phyloP scores from a whole-genome alignment of 306 rosid species.

The Aeschynomene evenia region DNA sequence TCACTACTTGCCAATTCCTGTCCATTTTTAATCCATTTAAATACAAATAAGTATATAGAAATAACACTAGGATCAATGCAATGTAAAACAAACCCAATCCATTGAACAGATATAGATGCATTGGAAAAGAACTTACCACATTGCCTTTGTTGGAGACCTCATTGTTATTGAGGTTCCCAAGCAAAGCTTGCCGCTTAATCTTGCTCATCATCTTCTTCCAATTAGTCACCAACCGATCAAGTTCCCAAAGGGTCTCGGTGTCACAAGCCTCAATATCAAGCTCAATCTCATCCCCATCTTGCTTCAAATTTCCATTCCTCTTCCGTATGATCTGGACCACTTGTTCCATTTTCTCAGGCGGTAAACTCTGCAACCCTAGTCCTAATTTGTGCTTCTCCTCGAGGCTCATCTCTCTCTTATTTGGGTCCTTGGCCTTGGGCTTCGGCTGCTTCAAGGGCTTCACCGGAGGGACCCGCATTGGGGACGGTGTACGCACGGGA shows the following conservation, averaged over 20 bases:
- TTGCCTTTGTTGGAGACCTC: constrained; percentile 41
- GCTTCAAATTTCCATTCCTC: constrained; percentile 90
- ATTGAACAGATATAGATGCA: not conserved
- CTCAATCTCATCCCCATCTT: constrained; percentile 98
- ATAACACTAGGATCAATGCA: not conserved
- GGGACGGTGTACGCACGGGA: constrained; percentile 65
- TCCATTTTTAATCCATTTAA: no score
- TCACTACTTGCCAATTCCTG: constrained; percentile 53
- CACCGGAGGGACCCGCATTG: constrained; percentile 53
- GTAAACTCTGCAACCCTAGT: constrained; percentile 84
- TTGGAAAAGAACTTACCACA: constrained; percentile 47
- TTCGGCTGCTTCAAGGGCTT: constrained; percentile 88
- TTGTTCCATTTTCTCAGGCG: constrained; percentile 93
- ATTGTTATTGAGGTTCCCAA: constrained; percentile 40
- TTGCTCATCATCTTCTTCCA: constrained; percentile 92
- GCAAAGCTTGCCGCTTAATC: constrained; percentile 78
- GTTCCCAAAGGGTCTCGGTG: constrained; percentile 98
- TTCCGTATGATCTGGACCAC: constrained; percentile 86
- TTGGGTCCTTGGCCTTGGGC: constrained; percentile 92
- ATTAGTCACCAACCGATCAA: constrained; percentile 87
- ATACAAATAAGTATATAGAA: not conserved
- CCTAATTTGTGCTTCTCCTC: constrained; percentile 94
- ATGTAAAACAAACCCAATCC: not conserved
- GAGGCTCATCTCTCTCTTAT: constrained; percentile 86
- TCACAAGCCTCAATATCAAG: constrained; percentile 94